phyloP scores from a whole-genome alignment of 495 filamentous ascomycete genomes.

The Lophiostoma macrostomum region DNA sequence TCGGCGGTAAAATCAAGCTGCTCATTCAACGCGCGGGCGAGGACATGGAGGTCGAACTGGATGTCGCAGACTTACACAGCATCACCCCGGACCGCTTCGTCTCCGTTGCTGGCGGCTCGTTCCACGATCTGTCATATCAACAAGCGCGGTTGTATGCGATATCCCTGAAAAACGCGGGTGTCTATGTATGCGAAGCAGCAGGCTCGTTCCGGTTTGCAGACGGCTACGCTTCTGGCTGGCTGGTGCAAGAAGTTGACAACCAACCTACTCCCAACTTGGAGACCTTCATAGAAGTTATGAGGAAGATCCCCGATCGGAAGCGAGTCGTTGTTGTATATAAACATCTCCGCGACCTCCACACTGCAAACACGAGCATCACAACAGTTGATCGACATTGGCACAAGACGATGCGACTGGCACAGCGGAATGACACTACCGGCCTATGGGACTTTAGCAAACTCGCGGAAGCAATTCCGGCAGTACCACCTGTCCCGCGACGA shows the following conservation, averaged over 20 bases:
- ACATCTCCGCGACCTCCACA: conserved; percentile 92
- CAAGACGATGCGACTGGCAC: conserved; percentile 86
- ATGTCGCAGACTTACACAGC: conserved; percentile 84
- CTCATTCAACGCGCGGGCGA: conserved; percentile 84
- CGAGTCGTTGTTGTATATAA: conserved; percentile 93
- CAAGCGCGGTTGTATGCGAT: conserved; percentile 92
- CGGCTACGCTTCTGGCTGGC: conserved; percentile 83
- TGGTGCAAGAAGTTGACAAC: conserved; percentile 89
- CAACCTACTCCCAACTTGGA: conserved; percentile 82
- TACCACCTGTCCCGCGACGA: conserved; percentile 65
- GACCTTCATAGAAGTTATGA: conserved; percentile 89
- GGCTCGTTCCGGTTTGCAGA: conserved; percentile 89
- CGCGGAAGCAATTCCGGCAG: conserved; percentile 70
- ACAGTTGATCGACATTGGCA: conserved; percentile 95
- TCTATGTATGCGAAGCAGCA: conserved; percentile 92
- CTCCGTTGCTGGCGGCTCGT: conserved; percentile 85
- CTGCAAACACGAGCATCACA: conserved; percentile 85
- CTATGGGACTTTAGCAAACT: conserved; percentile 93
- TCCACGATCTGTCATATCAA: conserved; percentile 96
- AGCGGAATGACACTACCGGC: conserved; percentile 85
- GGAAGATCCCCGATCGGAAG: conserved; percentile 80
- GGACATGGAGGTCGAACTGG: conserved; percentile 79
- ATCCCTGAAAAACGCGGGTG: conserved; percentile 67
- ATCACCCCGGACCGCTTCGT: conserved; percentile 97
- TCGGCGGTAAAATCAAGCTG: conserved; percentile 69